Base-by-base conservation (phyloP, 106 monocot species). In the Phalaenopsis equestris region DNA sequence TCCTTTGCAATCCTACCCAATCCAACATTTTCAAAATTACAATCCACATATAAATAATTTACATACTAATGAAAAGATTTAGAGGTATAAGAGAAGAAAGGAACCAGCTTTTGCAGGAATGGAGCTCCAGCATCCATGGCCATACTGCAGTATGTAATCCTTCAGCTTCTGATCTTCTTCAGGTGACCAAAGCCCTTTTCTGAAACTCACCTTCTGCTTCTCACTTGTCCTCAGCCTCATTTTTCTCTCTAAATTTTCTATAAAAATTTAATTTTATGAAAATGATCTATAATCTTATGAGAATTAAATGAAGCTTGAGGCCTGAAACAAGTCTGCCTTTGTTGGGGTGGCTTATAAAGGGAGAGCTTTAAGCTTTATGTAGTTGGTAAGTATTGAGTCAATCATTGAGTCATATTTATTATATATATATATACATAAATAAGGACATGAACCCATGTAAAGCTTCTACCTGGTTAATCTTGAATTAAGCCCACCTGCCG, bases 51-150 rank as follows among this genome's bases (percentile, higher is more conserved):
- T 1, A 21, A 2, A n/a, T 1, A 48, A 0, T 48, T 61, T 61
- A 61, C 43, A 21, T 9, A 42, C 8, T n/a, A 1, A 3, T n/a
- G 8, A 17, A 18, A 42, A 5, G n/a, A 1, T 1, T 19, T 23
- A 14, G 4, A 21, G 12, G 7, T n/a, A 2, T 46, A 3, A 6
- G 47, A n/a, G 64, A 10, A 65, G n/a, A 65, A 2, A 65, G 14
- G 1, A 57, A 81, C 81, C 85, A 74, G 85, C 81, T 58, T 81
- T 78, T 8, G 57, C 61, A 61, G 85, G 81, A 81, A 85, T 61
- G 15, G 81, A 81, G 61, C 78, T 85, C 85, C 85, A 85, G 78
- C 85, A 85, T 3, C 81, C 85, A 46, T 78, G 81, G 73, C 85
- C 85, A 17, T 78, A 55, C 1, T 73, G 70, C 23, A 85, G 70